Evolutionary conservation across 2,329 filamentous ascomycete genomes (phyloP).

Genomic region (Ilyonectria destructans): DNA sequence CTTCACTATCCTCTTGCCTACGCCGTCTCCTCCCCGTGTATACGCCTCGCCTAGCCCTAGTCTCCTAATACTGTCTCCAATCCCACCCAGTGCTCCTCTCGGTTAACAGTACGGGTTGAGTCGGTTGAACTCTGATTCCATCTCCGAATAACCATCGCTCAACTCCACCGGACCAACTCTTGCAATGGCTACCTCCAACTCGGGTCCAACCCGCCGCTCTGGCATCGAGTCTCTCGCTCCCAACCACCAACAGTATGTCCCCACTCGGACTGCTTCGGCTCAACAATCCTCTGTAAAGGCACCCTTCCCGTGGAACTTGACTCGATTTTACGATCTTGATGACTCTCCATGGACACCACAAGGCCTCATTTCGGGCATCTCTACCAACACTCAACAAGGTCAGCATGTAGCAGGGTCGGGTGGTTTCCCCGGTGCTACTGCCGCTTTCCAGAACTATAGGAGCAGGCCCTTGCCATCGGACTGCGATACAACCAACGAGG

Average conservation of each 20-base stretch:
- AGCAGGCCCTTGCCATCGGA: slow-evolving; percentile 56
- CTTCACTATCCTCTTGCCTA: background rate
- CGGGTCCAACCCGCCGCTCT: slow-evolving; percentile 3
- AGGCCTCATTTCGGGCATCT: slow-evolving; percentile 47
- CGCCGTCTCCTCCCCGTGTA: background rate
- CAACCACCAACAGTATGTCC: slow-evolving; percentile 21
- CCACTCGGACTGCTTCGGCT: background rate
- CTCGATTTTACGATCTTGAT: slow-evolving; percentile 57
- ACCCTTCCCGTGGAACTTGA: slow-evolving; percentile 45
- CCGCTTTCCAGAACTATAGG: slow-evolving; percentile 45
- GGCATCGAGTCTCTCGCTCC: slow-evolving; percentile 19
- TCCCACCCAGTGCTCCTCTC: slow-evolving; percentile 14
- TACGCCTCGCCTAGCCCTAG: background rate
- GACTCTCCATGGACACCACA: slow-evolving; percentile 64
- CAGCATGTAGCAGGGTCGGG: slow-evolving; percentile 36
- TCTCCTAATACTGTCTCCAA: slow-evolving; percentile 4
- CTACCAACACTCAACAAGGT: slow-evolving; percentile 48
- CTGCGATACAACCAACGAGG: slow-evolving; percentile 57
- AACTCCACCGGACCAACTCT: background rate
- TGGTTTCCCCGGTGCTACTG: slow-evolving; percentile 29
- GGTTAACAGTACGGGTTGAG: slow-evolving; percentile 29
- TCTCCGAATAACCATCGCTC: background rate
- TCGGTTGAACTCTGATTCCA: background rate
- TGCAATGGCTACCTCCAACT: slow-evolving; percentile 26
- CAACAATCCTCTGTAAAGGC: slow-evolving; percentile 23